Percentiles rank a stretch among this genome's conserved stretches.
These are phyloP conservation scores for Aureobasidium namibiae DNA, from an alignment of 2,329 filamentous ascomycete genomes.

Conservation along the genomic window DNA sequence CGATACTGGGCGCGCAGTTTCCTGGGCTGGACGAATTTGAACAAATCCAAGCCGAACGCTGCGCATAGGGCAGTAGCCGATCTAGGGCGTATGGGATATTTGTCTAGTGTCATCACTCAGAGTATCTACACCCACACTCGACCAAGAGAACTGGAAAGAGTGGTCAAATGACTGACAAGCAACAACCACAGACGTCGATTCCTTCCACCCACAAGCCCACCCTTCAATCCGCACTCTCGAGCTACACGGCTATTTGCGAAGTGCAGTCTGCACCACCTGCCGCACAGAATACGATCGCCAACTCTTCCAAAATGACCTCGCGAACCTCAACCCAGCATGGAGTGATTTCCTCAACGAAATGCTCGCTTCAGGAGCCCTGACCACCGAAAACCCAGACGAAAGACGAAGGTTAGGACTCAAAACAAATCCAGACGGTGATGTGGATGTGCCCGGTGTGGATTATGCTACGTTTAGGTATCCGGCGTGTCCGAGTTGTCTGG, in stretches of 20 bases:
- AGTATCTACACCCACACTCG: conserved; percentile 34
- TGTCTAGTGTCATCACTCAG: conserved; percentile 78
- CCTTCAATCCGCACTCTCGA: conserved; percentile 68
- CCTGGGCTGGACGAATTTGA: conserved; percentile 78
- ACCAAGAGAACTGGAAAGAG: neutral
- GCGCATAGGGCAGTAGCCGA: conserved; percentile 70
- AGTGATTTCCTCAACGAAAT: conserved; percentile 64
- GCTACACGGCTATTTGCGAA: conserved; percentile 82
- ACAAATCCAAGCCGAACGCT: conserved; percentile 69
- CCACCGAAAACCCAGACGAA: conserved; percentile 67
- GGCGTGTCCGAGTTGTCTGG: conserved; percentile 72
- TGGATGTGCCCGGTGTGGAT: conserved; percentile 77
- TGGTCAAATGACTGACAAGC: too few relatives aligned
- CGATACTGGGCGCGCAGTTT: conserved; percentile 95
- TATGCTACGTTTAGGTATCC: conserved; percentile 90
- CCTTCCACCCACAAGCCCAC: conserved; percentile 75
- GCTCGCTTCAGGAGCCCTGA: conserved; percentile 63
- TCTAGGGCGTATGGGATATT: conserved; percentile 62
- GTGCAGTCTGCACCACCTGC: conserved; percentile 74
- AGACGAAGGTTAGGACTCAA: conserved; percentile 61
- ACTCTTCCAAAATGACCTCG: conserved; percentile 67
- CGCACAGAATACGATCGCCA: conserved; percentile 60
- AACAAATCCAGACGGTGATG: conserved; percentile 89
- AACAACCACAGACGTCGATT: conserved; percentile 63
- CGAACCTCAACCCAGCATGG: conserved; percentile 80